Evolutionary conservation across 2,329 filamentous ascomycete genomes (phyloP).

Genomic region (Ampelomyces quisqualis): DNA sequence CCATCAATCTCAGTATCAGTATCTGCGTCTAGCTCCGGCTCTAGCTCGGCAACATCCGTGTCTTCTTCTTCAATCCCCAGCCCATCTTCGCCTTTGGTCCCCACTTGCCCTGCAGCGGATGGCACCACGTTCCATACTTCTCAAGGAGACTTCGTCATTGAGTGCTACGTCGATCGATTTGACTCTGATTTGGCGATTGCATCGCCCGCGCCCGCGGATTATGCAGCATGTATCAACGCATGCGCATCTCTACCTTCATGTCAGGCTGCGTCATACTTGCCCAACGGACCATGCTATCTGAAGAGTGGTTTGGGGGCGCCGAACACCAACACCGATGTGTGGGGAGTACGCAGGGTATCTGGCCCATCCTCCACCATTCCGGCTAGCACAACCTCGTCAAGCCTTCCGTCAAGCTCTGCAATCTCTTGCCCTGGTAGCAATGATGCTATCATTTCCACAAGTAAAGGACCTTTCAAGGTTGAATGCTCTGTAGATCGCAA

Average conservation of each 20-base stretch:
- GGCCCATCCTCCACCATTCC: neutral
- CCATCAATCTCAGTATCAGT: slow-evolving; percentile 1
- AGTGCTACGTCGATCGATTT: slow-evolving; percentile 13
- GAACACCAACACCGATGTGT: neutral
- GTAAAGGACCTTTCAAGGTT: neutral
- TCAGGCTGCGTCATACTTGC: slow-evolving; percentile 11
- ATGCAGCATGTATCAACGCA: slow-evolving; percentile 8
- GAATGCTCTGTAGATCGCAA: neutral
- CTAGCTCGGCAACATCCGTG: slow-evolving; percentile 1
- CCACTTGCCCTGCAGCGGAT: slow-evolving; percentile 10
- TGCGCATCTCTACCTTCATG: slow-evolving; percentile 7
- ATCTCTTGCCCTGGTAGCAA: neutral
- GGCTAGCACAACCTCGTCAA: neutral
- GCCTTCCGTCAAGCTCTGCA: neutral
- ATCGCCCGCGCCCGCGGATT: slow-evolving; percentile 2
- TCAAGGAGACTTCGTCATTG: slow-evolving; percentile 11
- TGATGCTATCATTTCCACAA: neutral
- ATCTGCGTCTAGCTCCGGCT: neutral
- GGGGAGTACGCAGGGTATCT: neutral
- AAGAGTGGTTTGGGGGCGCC: neutral
- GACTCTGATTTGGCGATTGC: slow-evolving; percentile 8
- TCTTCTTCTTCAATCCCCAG: slow-evolving; percentile 1
- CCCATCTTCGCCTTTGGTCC: neutral
- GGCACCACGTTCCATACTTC: slow-evolving; percentile 9
- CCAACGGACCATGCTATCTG: slow-evolving; percentile 8